These are phyloP conservation scores for Picea abies DNA, from an alignment of 83 land plant genomes.

Conservation along the genomic window DNA sequence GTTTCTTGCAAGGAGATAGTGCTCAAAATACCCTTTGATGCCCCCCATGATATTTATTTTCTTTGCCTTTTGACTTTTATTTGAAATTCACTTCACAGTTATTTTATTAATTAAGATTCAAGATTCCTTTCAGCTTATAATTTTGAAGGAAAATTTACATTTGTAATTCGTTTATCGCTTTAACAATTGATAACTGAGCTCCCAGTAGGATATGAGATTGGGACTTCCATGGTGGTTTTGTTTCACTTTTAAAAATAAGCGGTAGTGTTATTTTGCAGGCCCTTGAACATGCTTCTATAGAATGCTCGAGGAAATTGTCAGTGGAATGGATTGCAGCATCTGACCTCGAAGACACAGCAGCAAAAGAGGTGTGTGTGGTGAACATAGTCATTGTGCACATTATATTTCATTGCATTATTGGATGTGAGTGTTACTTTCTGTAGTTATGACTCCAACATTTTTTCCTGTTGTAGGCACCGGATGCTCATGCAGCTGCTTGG, in stretches of 20 bases:
- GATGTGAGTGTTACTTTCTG: not conserved
- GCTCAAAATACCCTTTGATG: not conserved
- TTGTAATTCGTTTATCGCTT: not conserved
- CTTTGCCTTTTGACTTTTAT: not conserved
- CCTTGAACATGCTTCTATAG: slow-evolving; percentile 90
- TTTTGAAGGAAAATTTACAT: not conserved
- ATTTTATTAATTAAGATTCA: not conserved
- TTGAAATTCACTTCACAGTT: not conserved
- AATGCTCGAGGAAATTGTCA: slow-evolving; percentile 62
- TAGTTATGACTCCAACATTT: not conserved
- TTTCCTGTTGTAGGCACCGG: slow-evolving; percentile 61
- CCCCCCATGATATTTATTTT: not conserved
- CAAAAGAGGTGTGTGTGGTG: slow-evolving; percentile 45
- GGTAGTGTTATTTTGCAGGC: slow-evolving; percentile 51
- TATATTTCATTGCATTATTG: not conserved
- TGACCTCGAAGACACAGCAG: slow-evolving; percentile 80
- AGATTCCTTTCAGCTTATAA: not conserved
- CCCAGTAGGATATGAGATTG: not conserved
- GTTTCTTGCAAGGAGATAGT: not conserved
- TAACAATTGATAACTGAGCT: not conserved
- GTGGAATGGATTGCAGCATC: slow-evolving; percentile 88
- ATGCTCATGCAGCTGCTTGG: slow-evolving; percentile 82
- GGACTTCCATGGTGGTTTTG: not conserved
- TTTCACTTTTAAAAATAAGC: not conserved
- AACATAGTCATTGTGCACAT: not conserved